phyloP scores from a whole-genome alignment of 1,284 basidiomycete genomes.

The Ceratobasidium sp. region DNA sequence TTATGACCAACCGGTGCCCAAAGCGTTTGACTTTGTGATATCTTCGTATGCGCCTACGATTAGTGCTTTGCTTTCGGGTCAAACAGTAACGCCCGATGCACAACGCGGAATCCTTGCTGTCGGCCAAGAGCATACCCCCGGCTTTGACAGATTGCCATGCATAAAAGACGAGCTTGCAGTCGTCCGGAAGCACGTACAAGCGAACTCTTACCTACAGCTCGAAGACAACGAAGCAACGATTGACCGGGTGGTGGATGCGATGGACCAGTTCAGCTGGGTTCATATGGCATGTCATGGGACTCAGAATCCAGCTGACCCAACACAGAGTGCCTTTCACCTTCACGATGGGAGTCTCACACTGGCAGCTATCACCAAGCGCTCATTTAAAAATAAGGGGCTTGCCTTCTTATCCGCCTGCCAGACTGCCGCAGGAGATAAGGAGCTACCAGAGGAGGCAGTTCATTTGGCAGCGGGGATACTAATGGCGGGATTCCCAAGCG shows the following conservation, averaged over 20 bases:
- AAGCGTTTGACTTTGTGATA: background rate
- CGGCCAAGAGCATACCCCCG: too few relatives aligned
- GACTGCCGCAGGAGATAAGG: slow-evolving; percentile 14
- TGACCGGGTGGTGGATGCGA: background rate
- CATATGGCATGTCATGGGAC: slow-evolving; percentile 25
- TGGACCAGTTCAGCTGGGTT: slow-evolving; percentile 9
- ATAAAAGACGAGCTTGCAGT: too few relatives aligned
- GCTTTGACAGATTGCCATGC: too few relatives aligned
- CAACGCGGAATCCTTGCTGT: too few relatives aligned
- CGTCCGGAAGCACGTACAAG: too few relatives aligned
- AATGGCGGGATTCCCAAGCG: background rate
- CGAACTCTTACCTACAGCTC: background rate
- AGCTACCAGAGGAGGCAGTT: slow-evolving; percentile 15
- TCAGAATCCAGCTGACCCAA: too few relatives aligned
- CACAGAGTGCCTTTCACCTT: too few relatives aligned
- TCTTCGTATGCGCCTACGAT: background rate
- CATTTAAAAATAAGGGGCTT: slow-evolving; percentile 7
- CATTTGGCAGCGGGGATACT: slow-evolving; percentile 24
- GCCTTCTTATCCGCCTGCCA: slow-evolving; percentile 25
- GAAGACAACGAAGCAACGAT: background rate
- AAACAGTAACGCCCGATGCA: too few relatives aligned
- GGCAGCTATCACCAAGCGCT: too few relatives aligned
- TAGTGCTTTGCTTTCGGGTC: background rate
- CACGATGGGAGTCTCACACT: too few relatives aligned
- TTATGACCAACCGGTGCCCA: background rate